Conservation (phyloP, 1,284 basidiomycete genomes). For the Mycena citricolor region DNA sequence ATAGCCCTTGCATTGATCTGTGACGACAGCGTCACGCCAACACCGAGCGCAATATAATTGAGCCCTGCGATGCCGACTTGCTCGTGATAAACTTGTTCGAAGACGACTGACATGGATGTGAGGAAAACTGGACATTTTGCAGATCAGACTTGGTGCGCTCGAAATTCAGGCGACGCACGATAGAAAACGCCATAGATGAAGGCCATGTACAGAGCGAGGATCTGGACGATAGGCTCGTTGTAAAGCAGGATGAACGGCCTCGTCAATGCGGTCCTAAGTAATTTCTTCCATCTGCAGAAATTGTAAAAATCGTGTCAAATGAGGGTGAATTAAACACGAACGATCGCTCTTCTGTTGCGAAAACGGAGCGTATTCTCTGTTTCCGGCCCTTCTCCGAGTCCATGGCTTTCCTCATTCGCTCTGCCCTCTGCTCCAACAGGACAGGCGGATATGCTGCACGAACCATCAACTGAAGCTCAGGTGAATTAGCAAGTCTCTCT, state of each 20-base stretch:
- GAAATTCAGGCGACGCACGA: conserved; percentile 35
- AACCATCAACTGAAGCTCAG: background rate
- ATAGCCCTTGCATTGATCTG: conserved; percentile 60
- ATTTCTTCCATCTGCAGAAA: conserved; percentile 38
- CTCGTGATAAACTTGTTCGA: conserved; percentile 49
- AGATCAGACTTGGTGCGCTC: background rate
- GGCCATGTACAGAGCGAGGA: conserved; percentile 46
- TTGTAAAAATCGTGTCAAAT: background rate
- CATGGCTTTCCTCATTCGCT: conserved; percentile 42
- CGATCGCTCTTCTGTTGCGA: conserved; percentile 42
- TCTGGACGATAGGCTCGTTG: conserved; percentile 41
- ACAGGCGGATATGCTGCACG: conserved; percentile 58
- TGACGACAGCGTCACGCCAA: conserved; percentile 51
- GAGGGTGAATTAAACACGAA: conserved; percentile 28
- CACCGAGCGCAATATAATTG: conserved; percentile 63
- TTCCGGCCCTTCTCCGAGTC: conserved; percentile 42
- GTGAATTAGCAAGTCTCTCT: conserved; percentile 19
- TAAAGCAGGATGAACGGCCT: conserved; percentile 42
- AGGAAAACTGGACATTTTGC: conserved; percentile 45
- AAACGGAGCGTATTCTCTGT: conserved; percentile 44
- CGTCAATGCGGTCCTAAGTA: conserved; percentile 40
- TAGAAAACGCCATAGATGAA: conserved; percentile 52
- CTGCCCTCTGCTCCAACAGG: conserved; percentile 61
- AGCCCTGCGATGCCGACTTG: conserved; percentile 56
- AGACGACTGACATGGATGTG: conserved; percentile 66